A percentile compares a stretch with the other conserved stretches of the same genome.
Evolutionary conservation across 805 yeast species (phyloP).

Genomic region (Saturnispora besseyi): DNA sequence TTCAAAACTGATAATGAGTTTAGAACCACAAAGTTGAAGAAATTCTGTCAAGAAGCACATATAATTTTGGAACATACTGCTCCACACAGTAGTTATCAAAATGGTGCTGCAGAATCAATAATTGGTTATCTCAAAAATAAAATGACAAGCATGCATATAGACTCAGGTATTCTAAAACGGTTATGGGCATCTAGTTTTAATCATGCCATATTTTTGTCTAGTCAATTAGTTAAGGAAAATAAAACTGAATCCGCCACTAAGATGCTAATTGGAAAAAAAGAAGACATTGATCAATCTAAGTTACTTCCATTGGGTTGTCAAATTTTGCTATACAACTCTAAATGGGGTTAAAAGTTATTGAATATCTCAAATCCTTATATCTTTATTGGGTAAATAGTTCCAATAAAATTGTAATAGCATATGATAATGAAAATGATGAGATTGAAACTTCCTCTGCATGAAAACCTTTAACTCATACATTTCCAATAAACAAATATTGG

Average conservation of each 20-base stretch:
- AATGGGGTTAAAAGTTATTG: background rate
- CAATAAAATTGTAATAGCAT: background rate
- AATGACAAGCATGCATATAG: background rate
- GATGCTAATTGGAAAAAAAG: background rate
- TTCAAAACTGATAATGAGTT: background rate
- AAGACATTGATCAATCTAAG: background rate
- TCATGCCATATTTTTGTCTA: background rate
- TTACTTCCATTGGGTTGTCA: background rate
- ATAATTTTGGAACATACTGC: background rate
- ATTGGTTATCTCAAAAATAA: background rate
- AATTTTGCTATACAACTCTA: background rate
- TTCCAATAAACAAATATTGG: background rate
- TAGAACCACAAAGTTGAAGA: background rate
- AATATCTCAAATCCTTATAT: background rate
- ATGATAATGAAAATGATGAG: background rate
- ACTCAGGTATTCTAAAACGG: background rate
- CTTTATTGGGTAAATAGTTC: background rate
- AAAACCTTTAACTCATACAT: background rate
- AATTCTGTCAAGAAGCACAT: background rate
- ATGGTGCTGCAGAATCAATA: background rate
- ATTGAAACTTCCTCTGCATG: background rate
- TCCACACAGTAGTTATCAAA: background rate
- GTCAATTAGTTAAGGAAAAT: background rate
- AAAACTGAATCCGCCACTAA: background rate
- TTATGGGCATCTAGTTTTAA: background rate